Percentiles rank a stretch among this genome's conserved stretches.
phyloP scores from a whole-genome alignment of 768 basidiomycete species.

The Cystobasidiopsis lactophilus region DNA sequence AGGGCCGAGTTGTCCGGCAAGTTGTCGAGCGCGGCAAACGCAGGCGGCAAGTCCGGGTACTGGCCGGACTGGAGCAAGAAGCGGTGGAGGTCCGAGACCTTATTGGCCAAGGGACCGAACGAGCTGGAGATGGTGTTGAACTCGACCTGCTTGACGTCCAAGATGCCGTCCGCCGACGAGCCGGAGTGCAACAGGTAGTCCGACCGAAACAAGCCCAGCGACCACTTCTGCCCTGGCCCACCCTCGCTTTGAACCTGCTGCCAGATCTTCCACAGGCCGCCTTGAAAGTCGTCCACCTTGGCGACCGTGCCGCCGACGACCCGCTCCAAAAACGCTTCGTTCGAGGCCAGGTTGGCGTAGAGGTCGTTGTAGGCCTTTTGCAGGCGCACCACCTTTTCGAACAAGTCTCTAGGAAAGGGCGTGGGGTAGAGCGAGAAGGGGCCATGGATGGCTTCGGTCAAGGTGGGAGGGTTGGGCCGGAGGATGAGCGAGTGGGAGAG shows the following conservation, averaged over 20 bases:
- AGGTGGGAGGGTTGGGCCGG: constrained; percentile 32
- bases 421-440: constrained; percentile 74
- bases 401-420: constrained; percentile 54
- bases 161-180: constrained; percentile 20
- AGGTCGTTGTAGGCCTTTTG: constrained; percentile 63
- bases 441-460: constrained; percentile 60
- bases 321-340: constrained; percentile 53
- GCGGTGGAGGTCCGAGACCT: constrained; percentile 50
- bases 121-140: constrained; percentile 92
- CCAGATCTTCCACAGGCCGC: constrained; percentile 70
- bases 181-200: constrained; percentile 69
- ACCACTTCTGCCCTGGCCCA: constrained; percentile 41
- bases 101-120: constrained; percentile 59
- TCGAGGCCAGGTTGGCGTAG: constrained; percentile 61
- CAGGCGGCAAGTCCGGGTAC: constrained; percentile 15
- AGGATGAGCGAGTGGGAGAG: constrained; percentile 67
- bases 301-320: constrained; percentile 68
- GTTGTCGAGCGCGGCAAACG: constrained; percentile 32
- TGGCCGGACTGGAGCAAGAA: constrained; percentile 27
- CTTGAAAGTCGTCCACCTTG: constrained; percentile 65
- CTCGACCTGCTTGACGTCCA: constrained; percentile 75
- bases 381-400: constrained; percentile 40
- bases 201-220: constrained; percentile 78
- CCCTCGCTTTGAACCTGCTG: constrained; percentile 47
- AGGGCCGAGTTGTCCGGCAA: constrained; percentile 56